Evolutionary conservation across 352 stramenopile species (phyloP).

Genomic region (Phytophthora litchii): DNA sequence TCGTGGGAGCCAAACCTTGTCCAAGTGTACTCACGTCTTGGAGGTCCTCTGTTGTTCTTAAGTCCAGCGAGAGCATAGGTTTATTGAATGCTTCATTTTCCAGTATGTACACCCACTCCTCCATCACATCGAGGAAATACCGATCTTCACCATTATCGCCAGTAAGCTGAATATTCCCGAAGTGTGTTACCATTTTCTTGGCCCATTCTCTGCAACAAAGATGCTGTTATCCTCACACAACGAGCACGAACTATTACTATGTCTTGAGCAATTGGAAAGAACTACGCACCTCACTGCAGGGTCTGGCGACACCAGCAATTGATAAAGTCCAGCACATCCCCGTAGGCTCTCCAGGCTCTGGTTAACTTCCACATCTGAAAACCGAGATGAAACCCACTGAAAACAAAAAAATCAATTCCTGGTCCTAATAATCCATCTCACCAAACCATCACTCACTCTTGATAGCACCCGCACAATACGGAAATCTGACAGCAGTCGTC

Average conservation of each 20-base stretch:
- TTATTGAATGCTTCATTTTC: conserved; percentile 83
- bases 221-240: not conserved
- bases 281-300: conserved; percentile 63
- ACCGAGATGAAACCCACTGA: conserved; percentile 53
- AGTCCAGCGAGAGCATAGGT: conserved; percentile 63
- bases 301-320: conserved; percentile 82
- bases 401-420: conserved; percentile 7
- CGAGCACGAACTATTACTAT: too few relatives aligned
- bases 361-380: conserved; percentile 42
- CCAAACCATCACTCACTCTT: conserved; percentile 39
- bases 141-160: conserved; percentile 49
- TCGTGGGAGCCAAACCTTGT: too few relatives aligned
- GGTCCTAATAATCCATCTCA: not conserved
- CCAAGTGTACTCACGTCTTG: conserved; percentile 62
- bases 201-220: conserved; percentile 63
- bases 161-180: conserved; percentile 65
- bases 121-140: conserved; percentile 70
- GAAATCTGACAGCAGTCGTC: conserved; percentile 82
- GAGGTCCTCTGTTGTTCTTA: conserved; percentile 77
- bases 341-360: conserved; percentile 55
- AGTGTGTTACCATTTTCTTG: conserved; percentile 54
- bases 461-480: conserved; percentile 77
- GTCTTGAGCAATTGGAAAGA: too few relatives aligned
- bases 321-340: conserved; percentile 70
- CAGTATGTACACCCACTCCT: conserved; percentile 90